phyloP scores from a whole-genome alignment of 108 stramenopile species.

The Skeletonema tropicum region DNA sequence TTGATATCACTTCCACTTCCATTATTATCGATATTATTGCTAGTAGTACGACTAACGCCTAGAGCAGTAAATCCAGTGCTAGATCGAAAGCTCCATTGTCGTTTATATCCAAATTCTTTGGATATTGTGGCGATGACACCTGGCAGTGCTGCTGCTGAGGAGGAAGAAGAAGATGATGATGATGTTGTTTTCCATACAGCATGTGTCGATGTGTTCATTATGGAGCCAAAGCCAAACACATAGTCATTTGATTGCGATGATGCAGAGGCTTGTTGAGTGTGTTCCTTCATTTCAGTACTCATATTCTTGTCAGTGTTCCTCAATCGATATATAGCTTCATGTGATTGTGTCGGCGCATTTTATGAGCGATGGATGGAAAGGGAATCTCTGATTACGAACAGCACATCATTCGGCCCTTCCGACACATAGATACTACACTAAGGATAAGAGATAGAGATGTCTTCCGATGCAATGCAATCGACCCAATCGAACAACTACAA shows the following conservation, averaged over 20 bases:
- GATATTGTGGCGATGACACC: conserved; percentile 49
- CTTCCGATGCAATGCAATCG: too few relatives aligned
- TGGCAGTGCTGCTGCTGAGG: conserved; percentile 1
- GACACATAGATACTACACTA: too few relatives aligned
- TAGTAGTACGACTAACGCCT: conserved; percentile 33
- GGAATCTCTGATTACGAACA: too few relatives aligned
- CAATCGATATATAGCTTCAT: too few relatives aligned
- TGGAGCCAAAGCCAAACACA: conserved; percentile 76
- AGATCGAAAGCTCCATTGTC: conserved; percentile 74
- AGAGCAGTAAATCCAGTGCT: conserved; percentile 73
- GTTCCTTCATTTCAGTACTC: too few relatives aligned
- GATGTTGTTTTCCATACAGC: conserved; percentile 53
- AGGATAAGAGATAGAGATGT: too few relatives aligned
- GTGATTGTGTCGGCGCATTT: too few relatives aligned
- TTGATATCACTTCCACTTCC: conserved; percentile 41
- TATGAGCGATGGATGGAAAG: background rate
- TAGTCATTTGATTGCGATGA: conserved; percentile 36
- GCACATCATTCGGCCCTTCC: too few relatives aligned
- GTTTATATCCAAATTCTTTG: conserved; percentile 56
- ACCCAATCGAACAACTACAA: too few relatives aligned
- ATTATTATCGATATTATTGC: conserved; percentile 28
- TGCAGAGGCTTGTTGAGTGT: background rate
- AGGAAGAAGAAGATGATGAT: background rate
- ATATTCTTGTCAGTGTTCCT: too few relatives aligned
- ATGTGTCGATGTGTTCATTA: conserved; percentile 69